phyloP scores from a whole-genome alignment of 2,329 filamentous ascomycete genomes.

The Juglanconis oblonga region DNA sequence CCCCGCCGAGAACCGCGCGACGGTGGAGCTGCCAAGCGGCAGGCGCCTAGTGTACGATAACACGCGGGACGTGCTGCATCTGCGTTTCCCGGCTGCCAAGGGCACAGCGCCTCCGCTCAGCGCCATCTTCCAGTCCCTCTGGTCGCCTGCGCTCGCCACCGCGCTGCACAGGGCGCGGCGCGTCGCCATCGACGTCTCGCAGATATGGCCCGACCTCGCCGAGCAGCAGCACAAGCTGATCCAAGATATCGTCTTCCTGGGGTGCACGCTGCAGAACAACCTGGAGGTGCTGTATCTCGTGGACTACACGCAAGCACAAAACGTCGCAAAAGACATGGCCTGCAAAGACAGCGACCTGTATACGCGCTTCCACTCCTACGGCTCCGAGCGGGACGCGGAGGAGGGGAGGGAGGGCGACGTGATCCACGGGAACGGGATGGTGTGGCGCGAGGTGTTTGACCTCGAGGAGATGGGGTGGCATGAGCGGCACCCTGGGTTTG shows the following conservation, averaged over 20 bases:
- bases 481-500: constrained; percentile 26
- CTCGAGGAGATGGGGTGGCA: constrained; percentile 31
- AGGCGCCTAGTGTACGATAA: constrained; percentile 14
- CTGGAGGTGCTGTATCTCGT: constrained; percentile 20
- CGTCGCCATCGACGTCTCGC: constrained; percentile 17
- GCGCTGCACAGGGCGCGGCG: constrained; percentile 16
- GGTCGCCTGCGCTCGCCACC: constrained; percentile 11
- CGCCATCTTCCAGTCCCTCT: constrained; percentile 13
- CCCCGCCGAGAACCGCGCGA: not conserved
- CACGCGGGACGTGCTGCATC: constrained; percentile 14
- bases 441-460: constrained; percentile 32
- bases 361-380: constrained; percentile 20
- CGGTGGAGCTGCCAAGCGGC: not conserved
- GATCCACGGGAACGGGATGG: constrained; percentile 27
- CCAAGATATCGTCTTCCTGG: constrained; percentile 18
- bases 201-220: constrained; percentile 11
- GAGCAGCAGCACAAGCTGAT: constrained; percentile 1
- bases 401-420: constrained; percentile 25
- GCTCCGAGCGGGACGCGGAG: constrained; percentile 6
- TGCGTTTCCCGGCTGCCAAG: constrained; percentile 9
- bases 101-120: constrained; percentile 4
- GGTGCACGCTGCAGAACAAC: constrained; percentile 17
- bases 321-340: constrained; percentile 16
- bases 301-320: constrained; percentile 7
- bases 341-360: constrained; percentile 22